A percentile compares a stretch with the other conserved stretches of the same genome.
These are phyloP conservation scores for Zychaea mexicana DNA, from an alignment of 371 early-diverging fungal species.

Conservation along the genomic window DNA sequence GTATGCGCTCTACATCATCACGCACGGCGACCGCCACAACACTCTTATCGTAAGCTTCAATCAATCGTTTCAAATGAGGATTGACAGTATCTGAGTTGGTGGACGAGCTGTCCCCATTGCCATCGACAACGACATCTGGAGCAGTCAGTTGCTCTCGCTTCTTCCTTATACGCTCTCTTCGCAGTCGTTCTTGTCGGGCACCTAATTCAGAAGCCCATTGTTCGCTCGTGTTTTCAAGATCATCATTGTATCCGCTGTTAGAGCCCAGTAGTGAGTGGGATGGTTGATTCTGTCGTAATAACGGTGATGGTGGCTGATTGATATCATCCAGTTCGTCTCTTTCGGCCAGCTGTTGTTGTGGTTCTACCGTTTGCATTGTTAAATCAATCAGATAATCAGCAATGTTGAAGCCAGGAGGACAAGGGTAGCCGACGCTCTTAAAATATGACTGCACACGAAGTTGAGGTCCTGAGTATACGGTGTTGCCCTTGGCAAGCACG, in stretches of 20 bases:
- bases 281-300: background rate
- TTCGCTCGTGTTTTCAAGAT: slow-evolving; percentile 40
- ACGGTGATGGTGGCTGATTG: background rate
- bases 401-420: slow-evolving; percentile 91
- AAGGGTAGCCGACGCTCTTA: slow-evolving; percentile 71
- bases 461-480: slow-evolving; percentile 81
- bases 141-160: slow-evolving; percentile 14
- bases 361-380: slow-evolving; percentile 61
- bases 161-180: slow-evolving; percentile 17
- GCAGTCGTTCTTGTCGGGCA: slow-evolving; percentile 23
- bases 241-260: slow-evolving; percentile 20
- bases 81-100: background rate
- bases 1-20: slow-evolving; percentile 48
- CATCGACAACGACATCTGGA: slow-evolving; percentile 28
- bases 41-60: slow-evolving; percentile 51
- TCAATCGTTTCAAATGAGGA: slow-evolving; percentile 47
- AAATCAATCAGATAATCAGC: slow-evolving; percentile 90
- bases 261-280: background rate
- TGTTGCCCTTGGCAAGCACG: slow-evolving; percentile 81
- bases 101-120: slow-evolving; percentile 8
- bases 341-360: slow-evolving; percentile 2
- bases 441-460: slow-evolving; percentile 58
- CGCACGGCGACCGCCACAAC: slow-evolving; percentile 34
- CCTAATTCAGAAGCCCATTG: slow-evolving; percentile 47
- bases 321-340: slow-evolving; percentile 4